Conservation (phyloP, 73 alveolate genomes). For the Tetrahymena borealis region DNA sequence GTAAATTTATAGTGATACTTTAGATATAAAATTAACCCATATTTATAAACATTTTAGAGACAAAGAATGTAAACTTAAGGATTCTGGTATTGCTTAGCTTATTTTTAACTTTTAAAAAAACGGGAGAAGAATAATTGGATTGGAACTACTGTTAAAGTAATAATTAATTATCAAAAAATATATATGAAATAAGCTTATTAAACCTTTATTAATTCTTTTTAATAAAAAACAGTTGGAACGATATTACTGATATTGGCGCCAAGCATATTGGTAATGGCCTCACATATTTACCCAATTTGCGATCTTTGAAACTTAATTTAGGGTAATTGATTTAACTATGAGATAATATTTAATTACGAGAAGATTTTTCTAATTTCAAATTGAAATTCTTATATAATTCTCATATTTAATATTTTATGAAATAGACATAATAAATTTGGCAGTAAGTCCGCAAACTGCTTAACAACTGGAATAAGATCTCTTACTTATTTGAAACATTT, state of each 20-base stretch:
- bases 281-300: background rate
- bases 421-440: background rate
- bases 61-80: background rate
- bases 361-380: no score
- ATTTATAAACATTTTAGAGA: background rate
- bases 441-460: background rate
- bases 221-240: background rate
- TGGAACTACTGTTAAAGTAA: background rate
- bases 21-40: background rate
- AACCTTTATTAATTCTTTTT: background rate
- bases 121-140: background rate
- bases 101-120: background rate
- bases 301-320: background rate
- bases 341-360: no score
- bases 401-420: background rate
- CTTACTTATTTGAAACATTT: background rate
- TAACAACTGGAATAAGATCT: background rate
- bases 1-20: background rate
- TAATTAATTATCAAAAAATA: background rate
- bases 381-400: background rate
- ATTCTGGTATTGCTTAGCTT: background rate
- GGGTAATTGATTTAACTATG: no score
- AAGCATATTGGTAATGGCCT: background rate
- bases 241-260: background rate
- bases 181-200: background rate